phyloP scores from a whole-genome alignment of 441 rosid species.

The Euphorbia schlechtendalii region DNA sequence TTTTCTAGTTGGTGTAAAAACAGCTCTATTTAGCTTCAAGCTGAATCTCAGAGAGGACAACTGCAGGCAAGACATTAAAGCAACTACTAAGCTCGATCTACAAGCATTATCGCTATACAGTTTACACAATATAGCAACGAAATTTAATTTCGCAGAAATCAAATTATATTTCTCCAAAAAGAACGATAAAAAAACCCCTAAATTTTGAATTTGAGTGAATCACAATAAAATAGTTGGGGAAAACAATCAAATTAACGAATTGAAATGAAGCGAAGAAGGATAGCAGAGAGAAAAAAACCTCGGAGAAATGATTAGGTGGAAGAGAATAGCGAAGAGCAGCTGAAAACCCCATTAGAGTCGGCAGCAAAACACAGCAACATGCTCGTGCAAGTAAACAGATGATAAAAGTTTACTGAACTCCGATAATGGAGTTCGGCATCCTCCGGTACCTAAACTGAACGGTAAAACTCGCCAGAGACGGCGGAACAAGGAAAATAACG shows the following conservation, averaged over 20 bases:
- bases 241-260: background rate
- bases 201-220: no score
- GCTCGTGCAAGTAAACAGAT: background rate
- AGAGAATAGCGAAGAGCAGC: conserved; percentile 37
- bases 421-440: background rate
- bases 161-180: background rate
- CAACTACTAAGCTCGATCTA: background rate
- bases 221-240: no score
- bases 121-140: background rate
- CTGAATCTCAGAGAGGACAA: conserved; percentile 26
- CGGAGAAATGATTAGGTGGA: conserved; percentile 22
- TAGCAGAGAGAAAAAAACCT: background rate
- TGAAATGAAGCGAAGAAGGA: background rate
- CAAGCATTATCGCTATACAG: background rate
- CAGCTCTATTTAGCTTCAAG: conserved; percentile 31
- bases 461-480: background rate
- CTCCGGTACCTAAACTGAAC: background rate
- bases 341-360: conserved; percentile 43
- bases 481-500: background rate
- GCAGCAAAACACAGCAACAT: conserved; percentile 12
- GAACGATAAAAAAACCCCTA: background rate
- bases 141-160: background rate
- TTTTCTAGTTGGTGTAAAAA: conserved; percentile 18
- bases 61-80: conserved; percentile 24
- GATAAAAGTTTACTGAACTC: background rate